These are phyloP conservation scores for Orbilia blumenaviensis DNA, from an alignment of 2,329 filamentous ascomycete species.

Conservation along the genomic window DNA sequence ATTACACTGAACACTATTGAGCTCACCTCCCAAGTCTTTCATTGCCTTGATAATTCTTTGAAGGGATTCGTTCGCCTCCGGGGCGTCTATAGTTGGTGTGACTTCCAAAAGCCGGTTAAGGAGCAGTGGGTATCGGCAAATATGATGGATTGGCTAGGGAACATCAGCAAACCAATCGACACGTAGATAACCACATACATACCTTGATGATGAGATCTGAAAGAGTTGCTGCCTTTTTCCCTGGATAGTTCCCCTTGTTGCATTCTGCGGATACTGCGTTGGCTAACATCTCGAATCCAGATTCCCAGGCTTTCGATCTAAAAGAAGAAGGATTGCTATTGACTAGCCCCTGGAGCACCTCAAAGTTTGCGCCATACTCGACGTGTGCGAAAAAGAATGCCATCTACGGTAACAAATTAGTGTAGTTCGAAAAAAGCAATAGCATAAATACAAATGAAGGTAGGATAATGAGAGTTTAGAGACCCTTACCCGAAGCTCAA, in stretches of 20 bases:
- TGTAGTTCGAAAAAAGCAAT: neutral
- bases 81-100: conserved; percentile 45
- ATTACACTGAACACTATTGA: conserved; percentile 47
- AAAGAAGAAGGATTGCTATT: conserved; percentile 29
- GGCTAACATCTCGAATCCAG: conserved; percentile 50
- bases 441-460: no score
- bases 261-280: conserved; percentile 49
- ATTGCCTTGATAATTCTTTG: conserved; percentile 48
- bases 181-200: neutral
- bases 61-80: conserved; percentile 44
- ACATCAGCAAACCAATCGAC: neutral
- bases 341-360: conserved; percentile 35
- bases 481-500: conserved; percentile 37
- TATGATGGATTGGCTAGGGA: conserved; percentile 43
- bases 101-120: conserved; percentile 43
- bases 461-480: no score
- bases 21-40: conserved; percentile 41
- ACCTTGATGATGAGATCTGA: conserved; percentile 52
- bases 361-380: conserved; percentile 48
- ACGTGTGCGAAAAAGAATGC: conserved; percentile 46
- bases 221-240: conserved; percentile 47
- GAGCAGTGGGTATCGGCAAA: conserved; percentile 49
- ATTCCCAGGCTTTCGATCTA: conserved; percentile 41
- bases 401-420: conserved; percentile 17
- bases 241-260: conserved; percentile 44